A percentile compares a stretch with the other conserved stretches of the same genome.
phyloP scores from a whole-genome alignment of 164 flowering plant species.

The Stephania yunnanensis region DNA sequence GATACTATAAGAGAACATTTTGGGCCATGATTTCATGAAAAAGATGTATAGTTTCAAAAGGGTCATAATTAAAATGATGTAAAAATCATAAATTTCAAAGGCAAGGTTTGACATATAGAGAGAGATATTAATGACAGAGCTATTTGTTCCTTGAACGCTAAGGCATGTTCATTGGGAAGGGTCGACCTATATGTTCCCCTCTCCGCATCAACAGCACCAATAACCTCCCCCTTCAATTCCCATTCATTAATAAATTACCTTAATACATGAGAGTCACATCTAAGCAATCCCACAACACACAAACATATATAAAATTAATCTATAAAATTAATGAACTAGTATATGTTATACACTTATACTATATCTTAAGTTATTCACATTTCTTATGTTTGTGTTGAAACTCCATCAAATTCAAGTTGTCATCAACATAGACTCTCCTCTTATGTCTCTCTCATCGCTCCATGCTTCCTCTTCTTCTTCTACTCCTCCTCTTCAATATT shows the following conservation, averaged over 20 bases:
- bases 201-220: conserved; percentile 19
- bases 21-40: conserved; percentile 2
- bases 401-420: conserved; percentile 22
- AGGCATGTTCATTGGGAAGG: conserved; percentile 42
- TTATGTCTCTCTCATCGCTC: conserved; percentile 6
- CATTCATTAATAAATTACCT: conserved; percentile 18
- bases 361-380: conserved; percentile 8
- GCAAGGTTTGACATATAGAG: conserved; percentile 30
- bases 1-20: neutral
- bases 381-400: neutral
- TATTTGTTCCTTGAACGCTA: conserved; percentile 44
- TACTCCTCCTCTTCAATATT: conserved; percentile 11
- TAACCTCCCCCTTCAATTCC: conserved; percentile 15
- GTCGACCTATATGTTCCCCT: conserved; percentile 20
- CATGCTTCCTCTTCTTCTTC: conserved; percentile 12
- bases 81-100: conserved; percentile 1
- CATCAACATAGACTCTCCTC: conserved; percentile 12
- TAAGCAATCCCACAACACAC: conserved; percentile 17
- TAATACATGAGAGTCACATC: conserved; percentile 25
- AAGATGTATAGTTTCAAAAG: neutral
- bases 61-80: conserved; percentile 6
- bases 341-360: neutral
- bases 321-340: no score
- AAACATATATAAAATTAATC: neutral
- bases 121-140: conserved; percentile 20